Evolutionary conservation across 768 basidiomycete species (phyloP).

Genomic region (Leccinellum luteum): DNA sequence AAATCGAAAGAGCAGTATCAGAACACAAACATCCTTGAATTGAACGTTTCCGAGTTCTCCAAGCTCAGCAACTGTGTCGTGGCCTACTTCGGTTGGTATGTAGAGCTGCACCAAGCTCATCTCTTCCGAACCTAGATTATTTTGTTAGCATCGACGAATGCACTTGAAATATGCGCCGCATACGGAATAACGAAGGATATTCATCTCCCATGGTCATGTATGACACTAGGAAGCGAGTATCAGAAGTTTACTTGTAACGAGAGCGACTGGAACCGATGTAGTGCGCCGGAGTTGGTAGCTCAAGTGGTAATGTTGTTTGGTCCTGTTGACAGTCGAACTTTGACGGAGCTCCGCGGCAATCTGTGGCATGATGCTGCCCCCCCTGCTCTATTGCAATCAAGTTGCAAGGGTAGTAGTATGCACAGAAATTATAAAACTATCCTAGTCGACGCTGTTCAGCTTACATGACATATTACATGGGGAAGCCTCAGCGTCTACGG

Average conservation of each 20-base stretch:
- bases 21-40: constrained; percentile 86
- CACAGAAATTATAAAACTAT: background rate
- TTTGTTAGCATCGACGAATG: constrained; percentile 3
- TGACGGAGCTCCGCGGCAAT: background rate
- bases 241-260: background rate
- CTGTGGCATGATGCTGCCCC: no score
- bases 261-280: background rate
- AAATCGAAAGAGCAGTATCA: background rate
- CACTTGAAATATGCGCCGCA: background rate
- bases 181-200: constrained; percentile 84
- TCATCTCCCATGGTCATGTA: constrained; percentile 61
- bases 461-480: background rate
- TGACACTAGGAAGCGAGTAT: background rate
- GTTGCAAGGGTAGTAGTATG: background rate
- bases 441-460: background rate
- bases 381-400: background rate
- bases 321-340: constrained; percentile 13
- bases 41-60: constrained; percentile 95
- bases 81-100: constrained; percentile 95
- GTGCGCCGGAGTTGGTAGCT: no score
- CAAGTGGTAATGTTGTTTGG: constrained; percentile 13
- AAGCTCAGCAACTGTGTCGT: constrained; percentile 93
- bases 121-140: constrained; percentile 78
- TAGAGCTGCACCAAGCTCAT: constrained; percentile 99
- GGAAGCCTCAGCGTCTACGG: background rate